Base-by-base conservation (phyloP, 768 basidiomycete species). In the Hericium erinaceus region DNA sequence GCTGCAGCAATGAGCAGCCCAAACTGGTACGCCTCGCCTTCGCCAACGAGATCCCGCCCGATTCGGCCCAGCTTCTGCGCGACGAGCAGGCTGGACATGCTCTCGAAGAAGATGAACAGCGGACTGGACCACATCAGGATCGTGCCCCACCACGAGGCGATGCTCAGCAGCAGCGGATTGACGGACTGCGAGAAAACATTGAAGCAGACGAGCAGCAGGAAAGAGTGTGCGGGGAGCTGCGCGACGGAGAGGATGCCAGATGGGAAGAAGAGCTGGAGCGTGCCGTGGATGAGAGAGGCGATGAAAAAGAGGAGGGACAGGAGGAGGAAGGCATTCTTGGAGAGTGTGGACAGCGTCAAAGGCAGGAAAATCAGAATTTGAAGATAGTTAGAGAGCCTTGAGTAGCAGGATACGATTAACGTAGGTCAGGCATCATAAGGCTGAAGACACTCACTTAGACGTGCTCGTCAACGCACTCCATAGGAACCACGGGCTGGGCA, bases 301-400 rank as follows among this genome's bases (percentile, higher is more conserved):
- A 79, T 64, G 53, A 86, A 84, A 54, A 92, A 76, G 12, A 92
- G 80, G 18, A 93, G 75, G 10, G 91, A 92, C 39, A 92, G 81
- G 26, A 90, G 74, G 44, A 93, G 81, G 66, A 93, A 93, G 0
- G 90, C 90, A 33, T 82, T 75, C 24, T 79, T 83, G 33, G 88
- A 90, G 56, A 93, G 79, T 12, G 92, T 92, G 50, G 87, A 87
- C 58, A 93, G 77, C 16, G 90, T 93, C 59, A 93, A 75, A 1
- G 91, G 91, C 52, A 93, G 80, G 70, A 86, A 93, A 33, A 92
- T 78, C 51, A 93, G 75, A 62, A 93, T 89, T 67, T 92, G 90
- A 38, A 87, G 66, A 58, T 81, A 87, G 46, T 88, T 92, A 10
- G 84, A 85, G 56, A 90, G 73, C 66, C 89, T 89, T 33, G 67